Evolutionary conservation across 305 asterid genomes (phyloP).

Genomic region (Fraxinus floribunda): DNA sequence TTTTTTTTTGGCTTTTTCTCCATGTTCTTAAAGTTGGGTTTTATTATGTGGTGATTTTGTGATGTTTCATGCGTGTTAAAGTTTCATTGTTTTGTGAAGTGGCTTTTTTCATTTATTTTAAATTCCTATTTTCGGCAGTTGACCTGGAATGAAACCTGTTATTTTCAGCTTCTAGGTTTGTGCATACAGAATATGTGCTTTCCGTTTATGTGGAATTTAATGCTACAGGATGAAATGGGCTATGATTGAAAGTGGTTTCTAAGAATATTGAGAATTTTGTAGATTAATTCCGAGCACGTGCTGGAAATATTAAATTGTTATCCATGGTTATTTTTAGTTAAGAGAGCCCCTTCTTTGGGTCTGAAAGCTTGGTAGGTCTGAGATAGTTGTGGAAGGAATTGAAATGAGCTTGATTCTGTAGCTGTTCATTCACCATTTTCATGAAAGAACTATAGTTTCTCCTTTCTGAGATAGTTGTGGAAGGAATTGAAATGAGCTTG

Average conservation of each 20-base stretch:
- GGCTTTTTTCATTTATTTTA: neutral
- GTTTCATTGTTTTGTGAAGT: neutral
- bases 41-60: constrained; percentile 10
- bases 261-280: neutral
- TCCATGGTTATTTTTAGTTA: constrained; percentile 6
- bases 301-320: neutral
- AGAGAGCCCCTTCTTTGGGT: neutral
- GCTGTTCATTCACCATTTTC: too few relatives aligned
- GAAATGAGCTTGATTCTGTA: too few relatives aligned
- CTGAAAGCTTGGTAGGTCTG: neutral
- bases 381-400: neutral
- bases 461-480: too few relatives aligned
- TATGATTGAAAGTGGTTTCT: constrained; percentile 2
- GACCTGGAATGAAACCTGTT: constrained; percentile 19
- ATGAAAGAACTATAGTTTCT: too few relatives aligned
- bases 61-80: neutral
- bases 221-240: neutral
- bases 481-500: neutral
- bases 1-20: neutral
- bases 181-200: neutral
- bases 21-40: neutral
- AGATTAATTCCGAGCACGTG: neutral
- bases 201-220: neutral
- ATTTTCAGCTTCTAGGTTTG: neutral
- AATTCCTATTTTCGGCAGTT: constrained; percentile 6